Conservation (phyloP, 306 rosid genomes). For the Inga laurina region DNA sequence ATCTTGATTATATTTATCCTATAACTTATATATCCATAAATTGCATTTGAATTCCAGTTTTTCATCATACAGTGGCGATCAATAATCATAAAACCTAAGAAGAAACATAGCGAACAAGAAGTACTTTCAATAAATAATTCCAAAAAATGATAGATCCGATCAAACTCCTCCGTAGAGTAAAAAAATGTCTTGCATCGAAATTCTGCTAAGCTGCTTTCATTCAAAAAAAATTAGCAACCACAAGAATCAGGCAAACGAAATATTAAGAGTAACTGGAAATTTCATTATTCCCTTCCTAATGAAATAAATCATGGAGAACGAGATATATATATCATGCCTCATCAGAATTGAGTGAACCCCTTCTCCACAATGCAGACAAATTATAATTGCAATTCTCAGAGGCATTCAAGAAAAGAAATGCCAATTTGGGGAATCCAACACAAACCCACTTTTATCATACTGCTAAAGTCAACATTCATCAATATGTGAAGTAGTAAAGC, state of each 20-base stretch:
- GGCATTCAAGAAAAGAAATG: not conserved
- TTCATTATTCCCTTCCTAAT: not conserved
- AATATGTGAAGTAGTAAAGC: not conserved
- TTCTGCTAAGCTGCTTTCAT: not conserved
- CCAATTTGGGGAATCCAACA: not conserved
- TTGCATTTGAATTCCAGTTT: not conserved
- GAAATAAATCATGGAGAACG: not conserved
- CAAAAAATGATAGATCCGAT: not conserved
- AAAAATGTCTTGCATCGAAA: not conserved
- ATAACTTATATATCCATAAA: not conserved
- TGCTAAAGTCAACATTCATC: not conserved
- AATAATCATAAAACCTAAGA: not conserved
- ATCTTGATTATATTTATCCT: not conserved
- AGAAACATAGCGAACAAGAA: not conserved
- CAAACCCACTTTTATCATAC: constrained; percentile 4
- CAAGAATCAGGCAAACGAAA: not conserved
- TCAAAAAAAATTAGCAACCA: not conserved
- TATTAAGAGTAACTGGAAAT: not conserved
- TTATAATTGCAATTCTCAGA: not conserved
- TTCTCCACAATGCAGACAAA: not conserved
- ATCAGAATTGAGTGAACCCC: not conserved
- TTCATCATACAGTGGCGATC: not conserved
- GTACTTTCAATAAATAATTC: not conserved
- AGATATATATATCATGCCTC: not conserved
- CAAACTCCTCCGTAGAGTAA: not conserved